phyloP scores from a whole-genome alignment of 2,329 filamentous ascomycete species.

The Pseudomassariella vexata region DNA sequence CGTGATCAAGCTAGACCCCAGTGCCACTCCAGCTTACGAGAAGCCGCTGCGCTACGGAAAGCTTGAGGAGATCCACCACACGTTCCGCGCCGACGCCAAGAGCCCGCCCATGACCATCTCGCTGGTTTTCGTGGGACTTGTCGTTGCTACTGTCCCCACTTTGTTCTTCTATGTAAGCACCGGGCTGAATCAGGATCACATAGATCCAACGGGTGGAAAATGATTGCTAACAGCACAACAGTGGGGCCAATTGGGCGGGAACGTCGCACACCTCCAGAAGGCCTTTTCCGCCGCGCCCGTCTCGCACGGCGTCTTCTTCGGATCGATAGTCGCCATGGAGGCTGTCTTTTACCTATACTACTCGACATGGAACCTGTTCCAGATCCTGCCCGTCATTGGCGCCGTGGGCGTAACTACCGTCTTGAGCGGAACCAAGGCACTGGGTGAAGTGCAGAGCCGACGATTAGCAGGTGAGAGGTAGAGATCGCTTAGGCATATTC shows the following conservation, averaged over 20 bases:
- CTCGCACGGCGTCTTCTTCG: constrained; percentile 79
- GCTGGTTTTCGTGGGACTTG: constrained; percentile 66
- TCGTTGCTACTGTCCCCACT: constrained; percentile 67
- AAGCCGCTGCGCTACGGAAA: constrained; percentile 77
- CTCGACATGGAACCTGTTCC: constrained; percentile 84
- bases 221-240: constrained; percentile 26
- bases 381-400: constrained; percentile 69
- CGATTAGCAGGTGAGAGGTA: constrained; percentile 64
- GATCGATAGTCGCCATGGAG: constrained; percentile 82
- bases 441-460: constrained; percentile 88
- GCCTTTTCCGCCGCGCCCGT: constrained; percentile 73
- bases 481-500: not conserved
- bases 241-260: constrained; percentile 81
- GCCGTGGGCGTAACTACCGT: constrained; percentile 67
- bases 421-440: constrained; percentile 80
- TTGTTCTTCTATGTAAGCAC: constrained; percentile 63
- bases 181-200: too few species aligned
- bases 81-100: constrained; percentile 73
- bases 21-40: constrained; percentile 54
- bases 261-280: constrained; percentile 69
- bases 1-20: constrained; percentile 57
- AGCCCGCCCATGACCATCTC: constrained; percentile 79
- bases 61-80: constrained; percentile 81
- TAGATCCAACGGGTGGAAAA: constrained; percentile 1
- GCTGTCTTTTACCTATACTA: constrained; percentile 95